These are phyloP conservation scores for Quercus wislizeni DNA, from an alignment of 306 rosid genomes.

Conservation along the genomic window DNA sequence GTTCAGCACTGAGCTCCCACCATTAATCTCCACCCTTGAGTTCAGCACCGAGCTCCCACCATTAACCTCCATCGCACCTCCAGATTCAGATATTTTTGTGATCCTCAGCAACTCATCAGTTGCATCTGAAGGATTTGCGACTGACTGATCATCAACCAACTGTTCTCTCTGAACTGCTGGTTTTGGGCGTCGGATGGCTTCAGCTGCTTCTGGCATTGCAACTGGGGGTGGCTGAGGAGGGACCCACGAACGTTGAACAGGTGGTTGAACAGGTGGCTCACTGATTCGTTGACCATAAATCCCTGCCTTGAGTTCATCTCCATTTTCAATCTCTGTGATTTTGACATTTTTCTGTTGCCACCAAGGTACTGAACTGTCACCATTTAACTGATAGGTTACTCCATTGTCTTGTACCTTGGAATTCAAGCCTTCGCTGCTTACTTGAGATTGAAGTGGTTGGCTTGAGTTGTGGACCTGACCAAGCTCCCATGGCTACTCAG, in stretches of 20 bases:
- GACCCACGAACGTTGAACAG: slow-evolving; percentile 71
- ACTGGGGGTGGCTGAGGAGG: slow-evolving; percentile 97
- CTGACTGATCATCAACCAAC: slow-evolving; percentile 40
- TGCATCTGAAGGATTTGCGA: slow-evolving; percentile 36
- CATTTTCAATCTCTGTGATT: slow-evolving; percentile 60
- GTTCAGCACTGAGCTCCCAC: slow-evolving; percentile 26
- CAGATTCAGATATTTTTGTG: slow-evolving; percentile 52
- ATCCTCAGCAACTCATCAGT: slow-evolving; percentile 47
- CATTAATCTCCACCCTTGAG: slow-evolving; percentile 12
- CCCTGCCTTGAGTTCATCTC: slow-evolving; percentile 45
- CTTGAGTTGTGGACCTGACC: slow-evolving; percentile 50
- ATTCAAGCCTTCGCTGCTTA: slow-evolving; percentile 38
- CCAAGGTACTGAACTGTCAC: slow-evolving; percentile 57
- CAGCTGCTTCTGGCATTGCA: slow-evolving; percentile 82
- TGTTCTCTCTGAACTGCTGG: slow-evolving; percentile 53
- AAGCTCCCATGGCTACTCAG: slow-evolving; percentile 79
- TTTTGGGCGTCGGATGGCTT: slow-evolving; percentile 90
- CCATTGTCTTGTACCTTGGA: slow-evolving; percentile 43
- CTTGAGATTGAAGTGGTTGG: slow-evolving; percentile 49
- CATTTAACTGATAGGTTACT: slow-evolving; percentile 35
- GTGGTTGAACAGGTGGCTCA: slow-evolving; percentile 46
- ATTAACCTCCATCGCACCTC: slow-evolving; percentile 40
- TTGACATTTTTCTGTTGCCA: slow-evolving; percentile 70
- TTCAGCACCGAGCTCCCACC: slow-evolving; percentile 20
- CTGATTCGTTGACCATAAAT: slow-evolving; percentile 37